phyloP scores from a whole-genome alignment of 2,329 filamentous ascomycete genomes.

The Emmonsiellopsis sp. region DNA sequence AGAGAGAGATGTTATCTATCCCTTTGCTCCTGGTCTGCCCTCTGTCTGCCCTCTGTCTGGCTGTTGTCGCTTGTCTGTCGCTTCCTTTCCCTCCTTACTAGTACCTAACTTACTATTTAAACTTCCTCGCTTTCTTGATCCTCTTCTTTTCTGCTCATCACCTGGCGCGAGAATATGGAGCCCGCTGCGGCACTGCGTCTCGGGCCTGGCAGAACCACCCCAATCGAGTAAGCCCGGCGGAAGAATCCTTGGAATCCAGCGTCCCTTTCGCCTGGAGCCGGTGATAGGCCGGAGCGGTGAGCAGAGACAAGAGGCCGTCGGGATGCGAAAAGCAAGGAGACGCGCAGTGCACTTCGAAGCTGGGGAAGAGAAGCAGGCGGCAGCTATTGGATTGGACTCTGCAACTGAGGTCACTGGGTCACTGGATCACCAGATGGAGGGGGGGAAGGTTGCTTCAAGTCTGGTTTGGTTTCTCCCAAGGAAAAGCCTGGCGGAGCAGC shows the following conservation, averaged over 20 bases:
- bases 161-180: neutral
- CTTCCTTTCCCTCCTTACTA: too few species aligned
- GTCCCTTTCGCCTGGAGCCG: neutral
- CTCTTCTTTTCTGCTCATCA: neutral
- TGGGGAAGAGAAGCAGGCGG: neutral
- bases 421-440: neutral
- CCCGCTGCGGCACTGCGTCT: neutral
- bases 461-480: neutral
- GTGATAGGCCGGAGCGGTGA: constrained; percentile 1
- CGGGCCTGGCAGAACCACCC: constrained; percentile 1
- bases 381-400: neutral
- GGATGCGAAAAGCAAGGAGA: neutral
- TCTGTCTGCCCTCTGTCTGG: too few species aligned
- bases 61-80: too few species aligned
- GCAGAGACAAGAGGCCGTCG: neutral
- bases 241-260: neutral
- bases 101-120: too few species aligned
- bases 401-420: neutral
- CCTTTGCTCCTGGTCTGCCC: too few species aligned
- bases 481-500: neutral
- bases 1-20: too few species aligned
- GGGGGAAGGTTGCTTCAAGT: neutral
- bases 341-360: neutral
- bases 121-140: too few species aligned
- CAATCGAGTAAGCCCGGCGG: neutral